Conservation (phyloP, 495 filamentous ascomycete genomes). For the Xylaria flabelliformis region DNA sequence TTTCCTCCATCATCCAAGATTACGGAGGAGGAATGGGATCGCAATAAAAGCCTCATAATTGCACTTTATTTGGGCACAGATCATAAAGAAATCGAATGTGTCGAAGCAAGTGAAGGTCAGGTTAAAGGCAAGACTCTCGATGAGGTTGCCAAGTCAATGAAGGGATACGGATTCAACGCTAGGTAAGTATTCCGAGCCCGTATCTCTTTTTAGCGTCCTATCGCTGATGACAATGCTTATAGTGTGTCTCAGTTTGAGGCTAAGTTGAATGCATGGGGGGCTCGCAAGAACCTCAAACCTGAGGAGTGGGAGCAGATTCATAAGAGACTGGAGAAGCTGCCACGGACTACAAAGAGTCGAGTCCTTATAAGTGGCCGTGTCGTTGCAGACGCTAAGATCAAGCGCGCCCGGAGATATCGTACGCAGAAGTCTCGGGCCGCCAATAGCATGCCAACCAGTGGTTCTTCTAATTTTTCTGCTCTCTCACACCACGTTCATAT, state of each 20-base stretch:
- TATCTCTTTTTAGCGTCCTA: background rate
- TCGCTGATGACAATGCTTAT: background rate
- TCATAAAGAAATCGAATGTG: background rate
- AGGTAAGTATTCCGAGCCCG: conserved; percentile 24
- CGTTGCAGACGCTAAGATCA: conserved; percentile 19
- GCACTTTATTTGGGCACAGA: conserved; percentile 23
- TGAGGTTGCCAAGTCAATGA: conserved; percentile 29
- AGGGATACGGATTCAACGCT: conserved; percentile 29
- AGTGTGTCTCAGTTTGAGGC: conserved; percentile 30
- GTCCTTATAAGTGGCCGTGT: conserved; percentile 31
- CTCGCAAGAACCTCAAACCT: conserved; percentile 33
- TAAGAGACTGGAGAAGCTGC: conserved; percentile 26
- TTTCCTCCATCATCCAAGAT: background rate
- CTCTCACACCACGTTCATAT: background rate
- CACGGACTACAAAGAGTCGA: conserved; percentile 9
- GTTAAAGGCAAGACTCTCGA: conserved; percentile 10
- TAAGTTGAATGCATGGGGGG: conserved; percentile 30
- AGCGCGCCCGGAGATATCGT: conserved; percentile 41
- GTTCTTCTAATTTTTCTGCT: background rate
- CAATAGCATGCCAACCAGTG: background rate
- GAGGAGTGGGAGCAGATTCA: conserved; percentile 31
- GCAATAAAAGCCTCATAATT: conserved; percentile 30
- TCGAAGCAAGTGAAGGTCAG: background rate
- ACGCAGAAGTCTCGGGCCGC: conserved; percentile 27
- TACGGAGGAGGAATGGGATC: conserved; percentile 28